Percentiles rank a stretch among this genome's conserved stretches.
These are phyloP conservation scores for Usnea hakonensis DNA, from an alignment of 495 filamentous ascomycete species.

Conservation along the genomic window DNA sequence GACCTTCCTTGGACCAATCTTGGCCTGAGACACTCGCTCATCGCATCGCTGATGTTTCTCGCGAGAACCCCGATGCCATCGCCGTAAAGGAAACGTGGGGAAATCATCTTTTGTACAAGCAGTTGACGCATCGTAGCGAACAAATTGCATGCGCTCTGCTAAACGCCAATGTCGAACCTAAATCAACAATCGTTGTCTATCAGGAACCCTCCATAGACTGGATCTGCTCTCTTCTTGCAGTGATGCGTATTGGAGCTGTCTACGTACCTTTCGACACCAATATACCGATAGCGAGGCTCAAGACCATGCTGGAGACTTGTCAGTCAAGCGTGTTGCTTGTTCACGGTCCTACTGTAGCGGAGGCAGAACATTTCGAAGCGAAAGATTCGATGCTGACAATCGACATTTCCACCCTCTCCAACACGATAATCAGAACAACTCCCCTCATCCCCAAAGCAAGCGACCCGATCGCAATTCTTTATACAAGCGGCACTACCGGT, in stretches of 20 bases:
- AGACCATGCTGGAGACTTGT: too few species aligned
- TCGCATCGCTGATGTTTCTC: too few species aligned
- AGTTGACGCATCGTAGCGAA: too few species aligned
- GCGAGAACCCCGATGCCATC: background rate
- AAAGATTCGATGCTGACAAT: too few species aligned
- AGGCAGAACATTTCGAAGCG: too few species aligned
- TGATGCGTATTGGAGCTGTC: constrained; percentile 38
- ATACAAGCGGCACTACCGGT: constrained; percentile 36
- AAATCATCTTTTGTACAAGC: constrained; percentile 1
- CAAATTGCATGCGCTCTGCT: constrained; percentile 8
- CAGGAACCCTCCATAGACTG: constrained; percentile 32
- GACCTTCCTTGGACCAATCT: too few species aligned
- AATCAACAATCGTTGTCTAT: constrained; percentile 12
- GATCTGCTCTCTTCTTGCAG: constrained; percentile 45
- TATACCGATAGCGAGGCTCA: too few species aligned
- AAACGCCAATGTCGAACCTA: background rate
- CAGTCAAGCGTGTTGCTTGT: too few species aligned
- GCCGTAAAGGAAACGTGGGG: constrained; percentile 10
- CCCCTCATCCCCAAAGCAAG: constrained; percentile 25
- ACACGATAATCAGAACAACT: too few species aligned
- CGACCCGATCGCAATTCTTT: constrained; percentile 32
- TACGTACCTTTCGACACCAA: constrained; percentile 55
- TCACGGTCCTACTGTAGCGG: too few species aligned
- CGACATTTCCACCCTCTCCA: too few species aligned
- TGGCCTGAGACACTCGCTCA: too few species aligned